These are phyloP conservation scores for Uronychia binucleata DNA, from an alignment of 73 alveolate species.

Conservation along the genomic window DNA sequence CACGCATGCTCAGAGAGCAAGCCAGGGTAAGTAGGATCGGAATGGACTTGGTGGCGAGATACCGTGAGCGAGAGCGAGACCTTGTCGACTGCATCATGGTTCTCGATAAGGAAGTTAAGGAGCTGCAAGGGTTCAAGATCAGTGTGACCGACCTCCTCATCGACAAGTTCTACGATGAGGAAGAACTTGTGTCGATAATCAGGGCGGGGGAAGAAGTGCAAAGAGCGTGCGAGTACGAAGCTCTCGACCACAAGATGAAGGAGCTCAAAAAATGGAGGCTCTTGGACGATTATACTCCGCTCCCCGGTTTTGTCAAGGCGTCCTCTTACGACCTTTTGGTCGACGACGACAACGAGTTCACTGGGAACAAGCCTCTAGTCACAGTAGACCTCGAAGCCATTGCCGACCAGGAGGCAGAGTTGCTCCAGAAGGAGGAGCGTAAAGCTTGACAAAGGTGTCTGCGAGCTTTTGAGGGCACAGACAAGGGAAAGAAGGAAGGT, in stretches of 20 bases:
- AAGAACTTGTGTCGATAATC: background rate
- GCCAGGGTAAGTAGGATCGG: background rate
- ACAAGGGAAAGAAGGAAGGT: background rate
- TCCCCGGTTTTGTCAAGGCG: background rate
- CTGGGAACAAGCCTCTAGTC: background rate
- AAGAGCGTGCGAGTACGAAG: background rate
- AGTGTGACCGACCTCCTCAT: background rate
- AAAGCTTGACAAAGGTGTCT: no score
- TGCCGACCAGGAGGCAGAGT: background rate
- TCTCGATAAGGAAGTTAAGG: background rate
- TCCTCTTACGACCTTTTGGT: background rate
- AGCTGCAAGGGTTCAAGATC: background rate
- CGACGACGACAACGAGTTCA: background rate
- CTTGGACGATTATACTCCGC: background rate
- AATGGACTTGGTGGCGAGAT: background rate
- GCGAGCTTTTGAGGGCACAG: background rate
- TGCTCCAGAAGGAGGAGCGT: background rate
- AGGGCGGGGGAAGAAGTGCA: conserved; percentile 3
- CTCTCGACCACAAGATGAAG: background rate
- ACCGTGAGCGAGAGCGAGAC: background rate
- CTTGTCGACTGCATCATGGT: background rate
- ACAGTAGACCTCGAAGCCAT: background rate
- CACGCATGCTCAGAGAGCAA: background rate
- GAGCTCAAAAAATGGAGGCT: background rate
- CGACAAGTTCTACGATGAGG: background rate